Percentiles rank a stretch among this genome's conserved stretches.
Conservation (phyloP, 192 early-diverging fungal genomes). For the Funneliformis mosseae region DNA sequence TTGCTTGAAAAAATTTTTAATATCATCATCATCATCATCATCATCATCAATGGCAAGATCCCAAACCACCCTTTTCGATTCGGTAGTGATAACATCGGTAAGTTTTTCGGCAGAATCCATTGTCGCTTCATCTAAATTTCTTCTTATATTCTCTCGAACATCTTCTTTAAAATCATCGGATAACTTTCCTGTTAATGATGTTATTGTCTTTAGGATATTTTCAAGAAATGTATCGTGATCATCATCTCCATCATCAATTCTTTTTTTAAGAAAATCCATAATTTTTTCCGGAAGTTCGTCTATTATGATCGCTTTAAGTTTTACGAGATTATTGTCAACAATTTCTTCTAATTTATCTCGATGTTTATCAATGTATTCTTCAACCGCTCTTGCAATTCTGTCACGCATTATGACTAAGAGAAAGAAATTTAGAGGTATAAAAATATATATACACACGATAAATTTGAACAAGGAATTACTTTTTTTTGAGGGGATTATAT, state of each 20-base stretch:
- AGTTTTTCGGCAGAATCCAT: background rate
- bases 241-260: constrained; percentile 8
- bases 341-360: background rate
- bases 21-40: background rate
- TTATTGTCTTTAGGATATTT: background rate
- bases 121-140: constrained; percentile 10
- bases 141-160: background rate
- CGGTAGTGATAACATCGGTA: background rate
- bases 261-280: constrained; percentile 17
- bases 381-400: background rate
- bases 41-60: background rate
- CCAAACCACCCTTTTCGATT: background rate
- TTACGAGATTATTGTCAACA: background rate
- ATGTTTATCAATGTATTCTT: constrained; percentile 27
- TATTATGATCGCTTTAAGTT: background rate
- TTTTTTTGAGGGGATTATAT: no score
- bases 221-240: constrained; percentile 12
- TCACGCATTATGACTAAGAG: constrained; percentile 3
- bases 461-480: no score
- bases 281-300: constrained; percentile 20
- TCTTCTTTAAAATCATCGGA: constrained; percentile 27
- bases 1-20: constrained; percentile 7
- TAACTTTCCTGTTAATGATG: background rate
- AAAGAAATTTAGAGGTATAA: background rate
- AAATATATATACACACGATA: no score